Conservation (phyloP, 2,329 filamentous ascomycete species). For the Amauroascus niger region DNA sequence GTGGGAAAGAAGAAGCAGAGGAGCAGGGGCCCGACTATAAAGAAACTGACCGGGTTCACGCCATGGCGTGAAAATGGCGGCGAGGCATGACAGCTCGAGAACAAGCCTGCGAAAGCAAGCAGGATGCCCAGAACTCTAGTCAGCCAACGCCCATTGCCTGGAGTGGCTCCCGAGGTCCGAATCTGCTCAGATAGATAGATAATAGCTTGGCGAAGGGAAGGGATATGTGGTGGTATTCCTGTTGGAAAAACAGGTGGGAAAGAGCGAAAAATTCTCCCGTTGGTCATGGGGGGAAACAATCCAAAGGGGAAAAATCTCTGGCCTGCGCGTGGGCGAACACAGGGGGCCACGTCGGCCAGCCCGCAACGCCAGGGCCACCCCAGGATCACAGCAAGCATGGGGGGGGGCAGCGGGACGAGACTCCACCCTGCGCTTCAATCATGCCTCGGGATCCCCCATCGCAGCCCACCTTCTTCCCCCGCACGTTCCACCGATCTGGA, state of each 20-base stretch:
- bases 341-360: background rate
- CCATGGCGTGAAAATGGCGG: background rate
- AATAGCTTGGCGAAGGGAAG: background rate
- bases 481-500: background rate
- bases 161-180: background rate
- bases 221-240: no score
- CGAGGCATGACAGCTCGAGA: background rate
- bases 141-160: background rate
- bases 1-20: background rate
- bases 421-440: no score
- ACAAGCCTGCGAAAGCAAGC: background rate
- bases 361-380: background rate
- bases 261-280: no score
- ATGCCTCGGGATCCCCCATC: conserved; percentile 6
- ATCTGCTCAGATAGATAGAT: background rate
- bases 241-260: no score
- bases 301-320: no score
- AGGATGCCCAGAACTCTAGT: background rate
- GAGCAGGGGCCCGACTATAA: background rate
- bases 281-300: background rate
- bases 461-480: background rate
- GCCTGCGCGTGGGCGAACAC: no score
- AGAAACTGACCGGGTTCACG: background rate
- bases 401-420: background rate
- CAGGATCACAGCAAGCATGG: background rate